Base-by-base conservation (phyloP, 768 basidiomycete species). In the Strobilomyces confusus region DNA sequence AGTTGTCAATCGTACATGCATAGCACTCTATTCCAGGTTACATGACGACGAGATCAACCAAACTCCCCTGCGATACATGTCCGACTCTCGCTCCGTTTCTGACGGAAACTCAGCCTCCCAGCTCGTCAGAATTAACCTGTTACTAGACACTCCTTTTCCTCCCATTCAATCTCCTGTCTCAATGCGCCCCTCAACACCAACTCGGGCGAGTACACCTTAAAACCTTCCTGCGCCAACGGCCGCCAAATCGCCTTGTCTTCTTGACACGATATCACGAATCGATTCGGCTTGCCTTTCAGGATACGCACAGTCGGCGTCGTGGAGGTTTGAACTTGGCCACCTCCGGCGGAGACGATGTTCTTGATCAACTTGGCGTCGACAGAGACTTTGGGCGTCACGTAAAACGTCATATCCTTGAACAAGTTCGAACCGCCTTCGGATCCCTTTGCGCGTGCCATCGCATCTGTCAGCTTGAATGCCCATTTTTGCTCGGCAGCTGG, bases 191-290 rank as follows among this genome's bases (percentile, higher is more conserved):
- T 80, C 54, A 92, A 67, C 14, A 93, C 66, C 25, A 92, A 70
- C 63, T 92, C 89, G 26, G 79, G 77, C 0, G 77, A 78, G 67
- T 89, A 92, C n/a, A 92, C 76, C 19, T 74, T 73, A 58, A 77
- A 71, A 0, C 80, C 74, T 14, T 72, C 72, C 19, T 79, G 62
- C 0, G 72, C 72, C 37, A 92, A 72, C 8, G 84, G 78, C 23
- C 80, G 70, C 89, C 90, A 92, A 15, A 86, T 78, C 2, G 77
- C 71, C 23, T 70, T 70, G 58, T 92, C 91, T 22, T 81, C 82
- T 25, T 69, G 67, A 54, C 82, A 83, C 0, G 89, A 89, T 26
- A 93, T 75, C 29, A 92, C 75, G 62, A 81, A 77, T 32, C 86
- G 77, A 19, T 78, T 69, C 22, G 59, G 55, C 44, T 77, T 76